Conservation (phyloP, 1,139 yeast genomes). For the Suhomyces bolitotheri region DNA sequence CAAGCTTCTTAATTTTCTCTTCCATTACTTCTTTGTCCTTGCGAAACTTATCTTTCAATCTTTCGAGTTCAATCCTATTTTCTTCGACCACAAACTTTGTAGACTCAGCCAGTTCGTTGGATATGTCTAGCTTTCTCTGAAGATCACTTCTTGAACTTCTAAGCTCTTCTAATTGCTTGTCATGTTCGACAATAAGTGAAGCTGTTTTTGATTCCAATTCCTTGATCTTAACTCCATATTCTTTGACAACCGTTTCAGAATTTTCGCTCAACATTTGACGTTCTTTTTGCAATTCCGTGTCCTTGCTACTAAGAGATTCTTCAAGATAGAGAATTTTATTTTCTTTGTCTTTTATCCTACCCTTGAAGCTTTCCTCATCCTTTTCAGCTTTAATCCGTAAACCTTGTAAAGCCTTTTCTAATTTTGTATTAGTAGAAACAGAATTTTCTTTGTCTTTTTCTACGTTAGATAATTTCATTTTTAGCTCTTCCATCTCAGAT, state of each 20-base stretch:
- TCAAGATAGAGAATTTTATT: conserved; percentile 14
- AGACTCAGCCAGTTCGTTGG: conserved; percentile 9
- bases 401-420: conserved; percentile 10
- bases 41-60: background rate
- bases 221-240: conserved; percentile 49
- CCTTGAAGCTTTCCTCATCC: conserved; percentile 9
- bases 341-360: conserved; percentile 13
- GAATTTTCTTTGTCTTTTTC: background rate
- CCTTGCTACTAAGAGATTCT: conserved; percentile 30
- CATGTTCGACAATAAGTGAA: conserved; percentile 15
- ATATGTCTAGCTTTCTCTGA: conserved; percentile 5
- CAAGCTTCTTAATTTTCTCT: background rate
- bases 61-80: background rate
- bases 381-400: conserved; percentile 10
- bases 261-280: conserved; percentile 47
- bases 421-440: background rate
- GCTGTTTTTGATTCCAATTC: conserved; percentile 22
- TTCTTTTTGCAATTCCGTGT: conserved; percentile 51
- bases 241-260: conserved; percentile 50
- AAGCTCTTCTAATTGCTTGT: conserved; percentile 10
- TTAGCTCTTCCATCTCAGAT: background rate
- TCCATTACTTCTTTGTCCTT: background rate
- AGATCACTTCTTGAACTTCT: conserved; percentile 14
- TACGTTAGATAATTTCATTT: conserved; percentile 1
- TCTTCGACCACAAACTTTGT: background rate